phyloP scores from a whole-genome alignment of 2,329 filamentous ascomycete species.

The Cucurbitaria berberidis region DNA sequence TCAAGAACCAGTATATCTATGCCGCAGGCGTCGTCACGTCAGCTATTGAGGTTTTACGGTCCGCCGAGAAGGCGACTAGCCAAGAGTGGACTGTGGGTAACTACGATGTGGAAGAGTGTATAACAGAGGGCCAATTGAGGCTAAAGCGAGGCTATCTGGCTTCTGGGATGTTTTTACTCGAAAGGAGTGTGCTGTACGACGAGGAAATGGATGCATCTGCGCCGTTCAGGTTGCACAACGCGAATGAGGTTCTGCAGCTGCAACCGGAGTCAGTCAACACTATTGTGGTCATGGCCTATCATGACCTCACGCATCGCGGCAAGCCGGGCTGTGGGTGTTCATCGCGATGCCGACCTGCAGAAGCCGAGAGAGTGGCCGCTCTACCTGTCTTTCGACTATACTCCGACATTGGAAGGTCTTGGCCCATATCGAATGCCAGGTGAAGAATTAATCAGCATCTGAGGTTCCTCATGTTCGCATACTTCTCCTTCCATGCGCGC shows the following conservation, averaged over 20 bases:
- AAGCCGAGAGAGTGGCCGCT: neutral
- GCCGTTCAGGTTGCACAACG: constrained; percentile 36
- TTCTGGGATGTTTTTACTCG: constrained; percentile 48
- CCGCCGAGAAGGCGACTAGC: constrained; percentile 34
- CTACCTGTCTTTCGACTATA: neutral
- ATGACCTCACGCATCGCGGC: constrained; percentile 27
- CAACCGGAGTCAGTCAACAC: constrained; percentile 22
- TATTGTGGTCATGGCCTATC: constrained; percentile 26
- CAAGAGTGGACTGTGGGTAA: constrained; percentile 41
- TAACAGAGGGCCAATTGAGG: constrained; percentile 43
- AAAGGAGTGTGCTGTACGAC: constrained; percentile 49
- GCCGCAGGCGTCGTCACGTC: constrained; percentile 40
- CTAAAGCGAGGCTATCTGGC: constrained; percentile 48
- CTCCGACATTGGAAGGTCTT: neutral
- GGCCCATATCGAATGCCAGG: neutral
- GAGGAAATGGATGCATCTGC: constrained; percentile 26
- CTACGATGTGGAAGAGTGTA: constrained; percentile 42
- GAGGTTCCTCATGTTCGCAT: neutral
- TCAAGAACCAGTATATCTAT: constrained; percentile 48
- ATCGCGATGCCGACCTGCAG: constrained; percentile 15
- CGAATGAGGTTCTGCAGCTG: constrained; percentile 24
- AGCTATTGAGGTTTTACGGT: constrained; percentile 40
- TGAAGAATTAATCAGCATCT: neutral
- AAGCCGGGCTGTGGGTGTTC: constrained; percentile 46
- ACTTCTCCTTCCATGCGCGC: neutral